Evolutionary conservation across 371 early-diverging fungal genomes (phyloP).

Genomic region (Mortierella sp.): DNA sequence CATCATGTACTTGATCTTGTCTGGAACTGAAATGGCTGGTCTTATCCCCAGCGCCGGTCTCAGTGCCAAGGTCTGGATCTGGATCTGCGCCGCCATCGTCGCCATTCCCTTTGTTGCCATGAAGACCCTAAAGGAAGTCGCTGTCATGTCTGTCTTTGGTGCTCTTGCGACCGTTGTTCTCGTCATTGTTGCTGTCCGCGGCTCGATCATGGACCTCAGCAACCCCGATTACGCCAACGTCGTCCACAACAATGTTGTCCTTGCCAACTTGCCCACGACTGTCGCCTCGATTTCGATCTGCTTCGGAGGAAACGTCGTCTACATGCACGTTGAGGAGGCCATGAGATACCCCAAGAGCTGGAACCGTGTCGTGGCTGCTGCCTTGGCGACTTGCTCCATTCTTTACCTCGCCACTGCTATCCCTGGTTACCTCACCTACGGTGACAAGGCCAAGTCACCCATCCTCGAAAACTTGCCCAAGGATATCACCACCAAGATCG

Average conservation of each 20-base stretch:
- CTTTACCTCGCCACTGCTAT: constrained; percentile 81
- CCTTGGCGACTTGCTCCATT: constrained; percentile 76
- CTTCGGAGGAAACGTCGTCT: constrained; percentile 85
- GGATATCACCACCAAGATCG: constrained; percentile 68
- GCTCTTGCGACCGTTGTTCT: constrained; percentile 63
- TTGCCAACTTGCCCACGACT: constrained; percentile 65
- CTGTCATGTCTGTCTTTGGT: constrained; percentile 70
- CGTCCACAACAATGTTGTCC: constrained; percentile 59
- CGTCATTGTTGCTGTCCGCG: constrained; percentile 53
- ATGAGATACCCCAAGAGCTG: constrained; percentile 74
- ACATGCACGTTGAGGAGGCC: constrained; percentile 57
- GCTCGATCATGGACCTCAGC: constrained; percentile 46
- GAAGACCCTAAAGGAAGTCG: constrained; percentile 69
- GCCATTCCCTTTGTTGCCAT: constrained; percentile 64
- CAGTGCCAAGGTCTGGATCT: constrained; percentile 60
- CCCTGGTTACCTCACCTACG: constrained; percentile 85
- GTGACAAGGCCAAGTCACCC: constrained; percentile 70
- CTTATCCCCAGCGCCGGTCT: constrained; percentile 17
- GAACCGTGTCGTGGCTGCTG: constrained; percentile 75
- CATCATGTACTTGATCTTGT: constrained; percentile 65
- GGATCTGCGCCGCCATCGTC: constrained; percentile 58
- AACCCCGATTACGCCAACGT: constrained; percentile 44
- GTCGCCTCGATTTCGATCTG: constrained; percentile 76
- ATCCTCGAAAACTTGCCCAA: constrained; percentile 77
- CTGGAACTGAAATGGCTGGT: constrained; percentile 60